phyloP scores from a whole-genome alignment of 495 filamentous ascomycete species.

The Aspergillus bertholletiae region DNA sequence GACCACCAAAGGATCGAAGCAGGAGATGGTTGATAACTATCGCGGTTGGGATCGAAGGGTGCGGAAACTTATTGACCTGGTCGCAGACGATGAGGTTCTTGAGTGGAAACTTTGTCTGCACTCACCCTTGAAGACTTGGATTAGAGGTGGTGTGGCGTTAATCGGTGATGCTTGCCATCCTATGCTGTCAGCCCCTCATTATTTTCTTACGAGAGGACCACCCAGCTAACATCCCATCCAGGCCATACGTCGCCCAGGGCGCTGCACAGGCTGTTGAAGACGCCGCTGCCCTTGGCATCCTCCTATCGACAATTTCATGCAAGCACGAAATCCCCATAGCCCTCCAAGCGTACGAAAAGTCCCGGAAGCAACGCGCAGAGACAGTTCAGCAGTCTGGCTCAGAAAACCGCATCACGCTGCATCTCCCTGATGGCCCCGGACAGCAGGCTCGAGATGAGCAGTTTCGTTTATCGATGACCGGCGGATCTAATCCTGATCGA shows the following conservation, averaged over 20 bases:
- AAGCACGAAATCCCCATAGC: slow-evolving; percentile 36
- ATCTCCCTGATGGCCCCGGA: slow-evolving; percentile 51
- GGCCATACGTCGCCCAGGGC: slow-evolving; percentile 48
- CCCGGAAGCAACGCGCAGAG: slow-evolving; percentile 47
- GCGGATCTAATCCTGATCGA: slow-evolving; percentile 38
- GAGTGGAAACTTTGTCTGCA: slow-evolving; percentile 66
- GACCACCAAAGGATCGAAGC: slow-evolving; percentile 41
- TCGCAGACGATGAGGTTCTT: slow-evolving; percentile 49
- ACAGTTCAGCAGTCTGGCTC: slow-evolving; percentile 50
- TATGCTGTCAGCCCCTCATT: slow-evolving; percentile 42
- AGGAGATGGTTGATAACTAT: slow-evolving; percentile 39
- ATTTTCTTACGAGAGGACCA: background rate
- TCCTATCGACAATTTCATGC: slow-evolving; percentile 39
- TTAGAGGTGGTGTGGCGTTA: slow-evolving; percentile 53
- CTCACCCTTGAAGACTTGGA: slow-evolving; percentile 53
- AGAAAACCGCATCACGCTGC: slow-evolving; percentile 46
- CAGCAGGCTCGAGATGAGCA: slow-evolving; percentile 49
- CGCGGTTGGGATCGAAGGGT: slow-evolving; percentile 34
- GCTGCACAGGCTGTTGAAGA: slow-evolving; percentile 54
- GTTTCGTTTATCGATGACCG: slow-evolving; percentile 32
- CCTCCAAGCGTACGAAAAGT: slow-evolving; percentile 45
- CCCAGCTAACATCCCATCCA: slow-evolving; percentile 6
- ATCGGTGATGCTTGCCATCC: slow-evolving; percentile 70
- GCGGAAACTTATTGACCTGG: slow-evolving; percentile 34
- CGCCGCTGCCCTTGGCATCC: slow-evolving; percentile 47